Conservation (phyloP, 305 asterid genomes). For the Coffea humblotiana region DNA sequence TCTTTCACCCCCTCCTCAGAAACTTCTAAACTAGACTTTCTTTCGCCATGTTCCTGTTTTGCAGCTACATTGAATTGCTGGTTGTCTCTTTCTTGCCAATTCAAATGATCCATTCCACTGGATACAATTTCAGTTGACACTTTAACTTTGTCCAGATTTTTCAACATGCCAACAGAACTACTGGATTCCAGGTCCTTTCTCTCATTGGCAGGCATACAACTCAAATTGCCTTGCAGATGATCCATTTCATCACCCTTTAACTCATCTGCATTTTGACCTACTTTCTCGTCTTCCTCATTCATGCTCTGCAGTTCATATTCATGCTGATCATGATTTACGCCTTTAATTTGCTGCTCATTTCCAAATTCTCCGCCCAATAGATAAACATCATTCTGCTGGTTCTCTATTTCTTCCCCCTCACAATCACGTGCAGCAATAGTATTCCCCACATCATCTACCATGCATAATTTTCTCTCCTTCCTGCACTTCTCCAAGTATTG, state of each 20-base stretch:
- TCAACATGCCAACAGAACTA: not conserved
- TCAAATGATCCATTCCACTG: constrained; percentile 1
- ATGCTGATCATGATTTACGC: not conserved
- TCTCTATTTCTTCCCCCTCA: not conserved
- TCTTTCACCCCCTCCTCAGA: not conserved
- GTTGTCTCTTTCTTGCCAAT: not conserved
- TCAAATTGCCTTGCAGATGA: not conserved
- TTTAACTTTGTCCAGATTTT: not conserved
- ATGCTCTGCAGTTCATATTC: not conserved
- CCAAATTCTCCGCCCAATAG: not conserved
- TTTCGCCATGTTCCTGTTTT: constrained; percentile 6
- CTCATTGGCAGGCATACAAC: not conserved
- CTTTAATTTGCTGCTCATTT: not conserved
- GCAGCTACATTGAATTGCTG: not conserved
- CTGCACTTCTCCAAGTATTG: not conserved
- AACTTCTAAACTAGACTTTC: not conserved
- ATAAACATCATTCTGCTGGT: not conserved
- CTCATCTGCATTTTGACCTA: not conserved
- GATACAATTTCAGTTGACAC: not conserved
- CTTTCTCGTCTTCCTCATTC: not conserved
- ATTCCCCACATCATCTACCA: not conserved
- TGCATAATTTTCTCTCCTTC: not conserved
- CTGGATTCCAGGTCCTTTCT: not conserved
- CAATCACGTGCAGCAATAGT: not conserved
- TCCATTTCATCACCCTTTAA: not conserved